A percentile compares a stretch with the other conserved stretches of the same genome.
Conservation (phyloP, 208 protist species). For the Entamoeba dispar region DNA sequence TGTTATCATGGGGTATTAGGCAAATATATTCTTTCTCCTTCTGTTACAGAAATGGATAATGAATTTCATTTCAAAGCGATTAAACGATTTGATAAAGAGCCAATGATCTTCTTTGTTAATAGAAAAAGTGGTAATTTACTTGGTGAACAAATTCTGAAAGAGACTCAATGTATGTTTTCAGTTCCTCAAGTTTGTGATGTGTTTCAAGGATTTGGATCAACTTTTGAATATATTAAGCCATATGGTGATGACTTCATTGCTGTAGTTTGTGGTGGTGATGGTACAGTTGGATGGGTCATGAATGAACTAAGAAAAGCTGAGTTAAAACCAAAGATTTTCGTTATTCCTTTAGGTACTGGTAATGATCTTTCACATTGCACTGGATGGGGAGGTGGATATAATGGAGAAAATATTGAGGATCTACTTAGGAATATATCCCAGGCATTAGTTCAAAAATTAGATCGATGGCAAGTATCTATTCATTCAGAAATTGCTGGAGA, state of each 20-base stretch:
- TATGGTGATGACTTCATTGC: neutral
- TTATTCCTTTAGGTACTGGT: neutral
- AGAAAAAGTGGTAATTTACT: neutral
- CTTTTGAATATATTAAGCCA: neutral
- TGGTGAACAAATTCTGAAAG: neutral
- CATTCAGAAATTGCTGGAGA: neutral
- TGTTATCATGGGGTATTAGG: neutral
- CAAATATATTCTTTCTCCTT: neutral
- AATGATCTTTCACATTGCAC: neutral
- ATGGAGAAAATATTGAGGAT: neutral
- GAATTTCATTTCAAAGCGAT: neutral
- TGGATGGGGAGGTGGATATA: neutral
- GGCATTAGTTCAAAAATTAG: neutral
- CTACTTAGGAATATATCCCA: neutral
- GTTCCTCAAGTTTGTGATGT: neutral
- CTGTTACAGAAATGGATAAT: neutral
- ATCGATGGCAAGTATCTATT: neutral
- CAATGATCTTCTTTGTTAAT: neutral
- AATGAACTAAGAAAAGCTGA: neutral
- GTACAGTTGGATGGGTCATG: neutral
- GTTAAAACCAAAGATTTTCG: neutral
- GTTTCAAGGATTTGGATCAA: neutral
- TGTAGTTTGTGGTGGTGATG: neutral
- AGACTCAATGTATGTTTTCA: neutral
- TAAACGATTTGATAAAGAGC: neutral